These are phyloP conservation scores for Diplodia mutila DNA, from an alignment of 2,329 filamentous ascomycete genomes.

Conservation along the genomic window DNA sequence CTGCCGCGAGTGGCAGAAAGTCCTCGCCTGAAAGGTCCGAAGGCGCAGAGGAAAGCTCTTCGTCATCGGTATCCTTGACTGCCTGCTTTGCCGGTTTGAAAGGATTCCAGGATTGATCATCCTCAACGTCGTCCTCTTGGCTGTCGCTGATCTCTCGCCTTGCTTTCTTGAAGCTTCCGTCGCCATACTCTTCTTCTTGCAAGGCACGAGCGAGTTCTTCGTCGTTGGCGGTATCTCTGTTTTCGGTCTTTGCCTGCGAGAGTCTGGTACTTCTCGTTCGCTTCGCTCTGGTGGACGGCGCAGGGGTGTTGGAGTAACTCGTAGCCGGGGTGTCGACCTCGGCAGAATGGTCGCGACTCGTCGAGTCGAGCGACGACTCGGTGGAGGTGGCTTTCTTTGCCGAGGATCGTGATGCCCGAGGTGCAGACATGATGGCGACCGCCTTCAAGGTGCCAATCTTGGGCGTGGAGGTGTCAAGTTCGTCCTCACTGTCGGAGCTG, in stretches of 20 bases:
- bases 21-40: conserved; percentile 11
- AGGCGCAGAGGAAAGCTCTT: conserved; percentile 12
- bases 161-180: conserved; percentile 42
- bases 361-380: conserved; percentile 11
- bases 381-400: conserved; percentile 29
- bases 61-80: conserved; percentile 26
- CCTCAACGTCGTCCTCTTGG: conserved; percentile 34
- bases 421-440: conserved; percentile 37
- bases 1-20: conserved; percentile 15
- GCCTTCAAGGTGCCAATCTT: conserved; percentile 34
- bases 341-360: conserved; percentile 43
- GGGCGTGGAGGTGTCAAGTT: neutral
- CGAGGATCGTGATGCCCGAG: neutral
- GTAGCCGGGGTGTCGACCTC: conserved; percentile 67
- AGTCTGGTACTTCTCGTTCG: conserved; percentile 34
- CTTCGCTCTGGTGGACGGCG: conserved; percentile 41
- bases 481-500: conserved; percentile 37
- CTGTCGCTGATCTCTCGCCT: conserved; percentile 31
- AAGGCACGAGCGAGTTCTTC: conserved; percentile 60
- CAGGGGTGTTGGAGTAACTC: conserved; percentile 61
- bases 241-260: conserved; percentile 27
- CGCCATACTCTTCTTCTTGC: conserved; percentile 59
- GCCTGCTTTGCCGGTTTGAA: conserved; percentile 28
- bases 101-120: conserved; percentile 30
- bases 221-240: conserved; percentile 46